Base-by-base conservation (phyloP, 208 protist genomes). In the Acanthamoeba culbertsoni region DNA sequence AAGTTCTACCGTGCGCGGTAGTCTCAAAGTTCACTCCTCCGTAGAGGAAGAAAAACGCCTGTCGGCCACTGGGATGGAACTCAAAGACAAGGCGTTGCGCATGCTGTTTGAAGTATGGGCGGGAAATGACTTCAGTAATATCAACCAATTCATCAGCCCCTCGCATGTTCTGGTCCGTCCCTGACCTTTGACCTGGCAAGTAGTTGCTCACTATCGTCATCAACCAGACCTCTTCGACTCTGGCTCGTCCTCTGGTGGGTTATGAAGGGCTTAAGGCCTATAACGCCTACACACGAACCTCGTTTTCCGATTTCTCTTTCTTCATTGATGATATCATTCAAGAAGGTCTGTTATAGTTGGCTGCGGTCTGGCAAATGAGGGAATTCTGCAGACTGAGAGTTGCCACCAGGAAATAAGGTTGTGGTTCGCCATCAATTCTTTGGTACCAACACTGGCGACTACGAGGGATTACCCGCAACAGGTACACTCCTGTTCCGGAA, bases 21-120 rank as follows among this genome's bases (percentile, higher is more conserved):
- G 18, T 35, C 26, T 57, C 18, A 71, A n/a, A n/a, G 62, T 28
- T 18, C 23, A 42, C 42, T 46, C 7, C 16, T 82, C 5, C 31
- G 43, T 28, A 82, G 71, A 82, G 42, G 71, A 82, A 65, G 79
- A 12, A 12, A 89, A 35, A 31, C 79, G 79, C 3, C 23, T 89
- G 31, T 89, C 79, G 6, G 79, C 45, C 2, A 89, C 79, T 6
- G 79, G 79, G n/a, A 37, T 45, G 51, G 79, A 89, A 51, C 79
- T 89, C 0, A 89, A 89, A 51, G 79, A 89, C 33, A 89, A 89
- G 28, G 79, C 79, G 10, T 33, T 89, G 53, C 79, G 79, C 40
- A 68, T 89, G 55, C 51, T 89, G 14, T 89, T 89, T n/a, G 79
- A 89, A 51, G 55, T 65, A 35, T 89, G 79, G 79, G 79, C 79